Evolutionary conservation across 306 rosid genomes (phyloP), one percentile per base, ranked within the genome.

Genomic region (Rubus idaeus): DNA sequence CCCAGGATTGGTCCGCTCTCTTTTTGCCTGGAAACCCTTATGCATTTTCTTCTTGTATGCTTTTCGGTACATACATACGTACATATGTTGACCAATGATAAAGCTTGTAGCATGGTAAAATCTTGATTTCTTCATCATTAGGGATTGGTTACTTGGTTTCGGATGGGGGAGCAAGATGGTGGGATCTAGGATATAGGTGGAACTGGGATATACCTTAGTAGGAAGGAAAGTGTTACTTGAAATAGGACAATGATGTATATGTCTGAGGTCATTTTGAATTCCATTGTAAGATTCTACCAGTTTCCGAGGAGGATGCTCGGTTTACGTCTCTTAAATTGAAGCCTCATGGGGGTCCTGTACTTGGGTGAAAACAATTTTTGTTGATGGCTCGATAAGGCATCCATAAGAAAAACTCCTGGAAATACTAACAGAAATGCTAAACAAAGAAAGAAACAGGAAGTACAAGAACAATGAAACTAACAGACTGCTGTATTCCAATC

Each of bases 61-160:
- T 1, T 30, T 74, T 45, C 8, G 3, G 30, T 50, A 0, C 14
- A 4, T 16, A 17, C 5, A 17, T 52, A 17, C 5, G 5, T 52
- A 6, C 18, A 6, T 52, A 53, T 16, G 6, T 51, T 13, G 13
- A 50, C 5, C 39, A 37, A 63, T 21, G 74, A 44, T 42, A 56
- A 55, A 44, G 42, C 68, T 68, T 47, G 4, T 77, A 10, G 21
- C 39, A 17, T 8, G 11, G 16, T 23, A 14, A 35, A 23, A 61
- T 10, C 41, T 61, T 42, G 45, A 17, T 58, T 62, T 75, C 78
- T 16, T 63, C 49, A 30, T n/a, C 56, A 55, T 74, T 51, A 57
- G 26, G 12, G 39, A 30, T 73, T 40, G 13, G 53, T 55, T 23
- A 14, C 61, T 55, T 55, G 61, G 61, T 58, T 30, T 26, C n/a